Conservation (phyloP, 768 basidiomycete genomes). For the Lactarius akahatsu region DNA sequence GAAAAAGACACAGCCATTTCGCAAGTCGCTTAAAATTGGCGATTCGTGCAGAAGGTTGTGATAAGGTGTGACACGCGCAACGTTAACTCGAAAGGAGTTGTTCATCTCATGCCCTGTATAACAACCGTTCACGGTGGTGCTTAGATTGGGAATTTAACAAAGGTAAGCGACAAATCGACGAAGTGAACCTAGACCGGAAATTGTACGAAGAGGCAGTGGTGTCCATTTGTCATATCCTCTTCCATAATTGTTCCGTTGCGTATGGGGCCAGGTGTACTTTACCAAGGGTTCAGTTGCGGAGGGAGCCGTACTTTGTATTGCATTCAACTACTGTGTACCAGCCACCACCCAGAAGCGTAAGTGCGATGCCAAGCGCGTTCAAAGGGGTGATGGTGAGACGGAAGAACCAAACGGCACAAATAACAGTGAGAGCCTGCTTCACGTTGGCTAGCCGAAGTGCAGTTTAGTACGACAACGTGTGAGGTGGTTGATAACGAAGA, state of each 20-base stretch:
- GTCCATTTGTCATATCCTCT: background rate
- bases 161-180: conserved; percentile 15
- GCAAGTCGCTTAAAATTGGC: conserved; percentile 6
- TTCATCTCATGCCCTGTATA: background rate
- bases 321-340: conserved; percentile 72
- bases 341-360: conserved; percentile 86
- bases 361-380: conserved; percentile 78
- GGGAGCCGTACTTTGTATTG: conserved; percentile 25
- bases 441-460: conserved; percentile 64
- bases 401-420: conserved; percentile 82
- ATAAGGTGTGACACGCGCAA: background rate
- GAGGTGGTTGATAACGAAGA: conserved; percentile 18
- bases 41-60: background rate
- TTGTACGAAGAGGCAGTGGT: background rate
- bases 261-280: background rate
- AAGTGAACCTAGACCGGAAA: background rate
- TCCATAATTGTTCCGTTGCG: background rate
- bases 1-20: conserved; percentile 21
- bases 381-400: conserved; percentile 72
- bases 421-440: conserved; percentile 89
- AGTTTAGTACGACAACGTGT: conserved; percentile 2
- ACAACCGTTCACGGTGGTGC: background rate
- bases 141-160: background rate
- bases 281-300: background rate
- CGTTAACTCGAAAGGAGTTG: background rate